A percentile compares a stretch with the other conserved stretches of the same genome.
phyloP scores from a whole-genome alignment of 2,329 filamentous ascomycete genomes.

The Pseudocercospora ulei region DNA sequence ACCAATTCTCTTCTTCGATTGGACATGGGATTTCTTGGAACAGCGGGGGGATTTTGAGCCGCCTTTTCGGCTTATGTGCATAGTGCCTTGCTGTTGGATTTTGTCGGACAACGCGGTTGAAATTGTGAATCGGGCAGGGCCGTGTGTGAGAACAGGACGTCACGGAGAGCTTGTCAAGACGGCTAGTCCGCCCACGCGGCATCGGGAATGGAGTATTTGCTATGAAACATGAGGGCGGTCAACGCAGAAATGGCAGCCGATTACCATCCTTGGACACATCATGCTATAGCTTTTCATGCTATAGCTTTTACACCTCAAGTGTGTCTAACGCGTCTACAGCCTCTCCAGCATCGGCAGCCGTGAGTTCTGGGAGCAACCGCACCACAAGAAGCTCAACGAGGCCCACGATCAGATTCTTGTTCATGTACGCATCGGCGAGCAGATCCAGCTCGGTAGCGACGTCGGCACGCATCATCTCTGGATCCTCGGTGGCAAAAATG shows the following conservation, averaged over 20 bases:
- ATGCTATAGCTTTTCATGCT: too few relatives aligned
- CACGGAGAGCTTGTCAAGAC: constrained; percentile 8
- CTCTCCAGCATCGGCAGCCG: constrained; percentile 38
- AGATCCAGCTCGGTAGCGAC: constrained; percentile 52
- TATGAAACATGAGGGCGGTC: constrained; percentile 4
- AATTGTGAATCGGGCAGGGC: constrained; percentile 5
- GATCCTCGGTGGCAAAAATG: constrained; percentile 38
- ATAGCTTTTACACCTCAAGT: background rate
- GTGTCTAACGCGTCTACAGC: background rate
- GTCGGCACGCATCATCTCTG: constrained; percentile 36
- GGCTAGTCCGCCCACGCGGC: constrained; percentile 25
- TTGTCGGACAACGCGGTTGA: constrained; percentile 2
- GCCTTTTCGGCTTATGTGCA: constrained; percentile 6
- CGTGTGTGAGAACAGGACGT: constrained; percentile 8
- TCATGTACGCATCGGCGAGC: constrained; percentile 75
- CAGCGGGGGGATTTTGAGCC: background rate
- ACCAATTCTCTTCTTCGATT: constrained; percentile 4
- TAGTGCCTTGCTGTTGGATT: background rate
- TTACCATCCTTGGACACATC: too few relatives aligned
- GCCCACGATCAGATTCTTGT: constrained; percentile 80
- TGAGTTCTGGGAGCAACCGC: constrained; percentile 72
- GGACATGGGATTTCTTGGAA: too few relatives aligned
- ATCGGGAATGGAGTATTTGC: background rate
- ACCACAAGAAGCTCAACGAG: constrained; percentile 74
- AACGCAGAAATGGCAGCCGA: too few relatives aligned